Evolutionary conservation across 2,329 filamentous ascomycete genomes (phyloP), one percentile per base, ranked within the genome.

Genomic region (Penicillium sp.): DNA sequence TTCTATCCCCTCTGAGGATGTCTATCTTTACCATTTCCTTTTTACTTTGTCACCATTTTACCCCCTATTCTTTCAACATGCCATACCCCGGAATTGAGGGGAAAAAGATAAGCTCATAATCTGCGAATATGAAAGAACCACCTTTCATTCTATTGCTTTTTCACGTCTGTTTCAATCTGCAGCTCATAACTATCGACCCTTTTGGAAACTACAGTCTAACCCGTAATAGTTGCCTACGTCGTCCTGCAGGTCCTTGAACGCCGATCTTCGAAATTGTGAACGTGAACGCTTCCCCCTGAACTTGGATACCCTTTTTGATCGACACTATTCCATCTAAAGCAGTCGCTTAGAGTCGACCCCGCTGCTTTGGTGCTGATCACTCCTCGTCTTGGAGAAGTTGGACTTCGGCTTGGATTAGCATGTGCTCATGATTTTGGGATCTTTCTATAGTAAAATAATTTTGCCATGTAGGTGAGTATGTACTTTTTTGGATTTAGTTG

Each of bases 231-330:
- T 62, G 64, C 70, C 67, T 73, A 72, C 58, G 22, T 72, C 43
- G 50, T 72, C 31, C 59, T 70, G 14, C 70, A 72, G 54, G 60
- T 70, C 50, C 60, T 72, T 51, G 69, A 74, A 51, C 71, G 72
- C 47, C 67, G 67, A 31, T 67, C 69, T 47, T 14, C 53, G 29
- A 51, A 52, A 49, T 13, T 51, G 26, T 31, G 42, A 55, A 45
- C 20, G 10, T 22, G n/a, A 29, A 18, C 22, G 2, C 4, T 32
- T 20, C 3, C 20, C 20, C 38, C 49, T 44, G 38, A 43, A 24
- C 5, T 39, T 32, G 29, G 24, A 31, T 20, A 20, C 32, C 34
- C 18, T 29, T 29, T 29, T 29, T 29, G 26, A 29, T 29, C 26
- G 26, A 29, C 26, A 10, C 26, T 3, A 29, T 29, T 29, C 9